Percentiles rank a stretch among this genome's conserved stretches.
These are phyloP conservation scores for Saccharomycopsis olivae DNA, from an alignment of 805 yeast genomes.

Conservation along the genomic window DNA sequence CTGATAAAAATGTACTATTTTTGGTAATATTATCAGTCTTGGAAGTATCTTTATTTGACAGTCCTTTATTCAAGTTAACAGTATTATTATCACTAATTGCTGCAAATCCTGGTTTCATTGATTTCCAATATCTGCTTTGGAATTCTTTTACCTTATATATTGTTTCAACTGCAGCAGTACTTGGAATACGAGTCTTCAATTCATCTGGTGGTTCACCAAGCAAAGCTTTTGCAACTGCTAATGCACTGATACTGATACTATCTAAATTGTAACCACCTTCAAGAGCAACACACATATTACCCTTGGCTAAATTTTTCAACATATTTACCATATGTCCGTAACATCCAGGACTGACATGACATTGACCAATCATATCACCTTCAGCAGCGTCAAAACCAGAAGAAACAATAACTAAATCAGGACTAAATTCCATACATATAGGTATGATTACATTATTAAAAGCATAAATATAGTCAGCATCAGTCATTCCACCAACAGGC, in stretches of 20 bases:
- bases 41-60: background rate
- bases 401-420: constrained; percentile 86
- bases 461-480: constrained; percentile 91
- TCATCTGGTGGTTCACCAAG: constrained; percentile 93
- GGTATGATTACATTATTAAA: constrained; percentile 83
- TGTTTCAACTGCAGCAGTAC: constrained; percentile 65
- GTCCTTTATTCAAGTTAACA: constrained; percentile 2
- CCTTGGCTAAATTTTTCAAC: constrained; percentile 79
- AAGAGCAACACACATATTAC: constrained; percentile 77
- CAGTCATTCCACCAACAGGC: constrained; percentile 86
- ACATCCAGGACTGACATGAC: constrained; percentile 91
- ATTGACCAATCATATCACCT: constrained; percentile 94
- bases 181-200: constrained; percentile 55
- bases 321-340: constrained; percentile 94
- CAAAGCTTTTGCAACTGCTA: constrained; percentile 83
- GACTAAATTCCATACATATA: constrained; percentile 76
- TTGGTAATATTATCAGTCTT: constrained; percentile 25
- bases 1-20: constrained; percentile 48
- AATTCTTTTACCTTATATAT: constrained; percentile 69
- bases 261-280: constrained; percentile 97
- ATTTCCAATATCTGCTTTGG: constrained; percentile 84
- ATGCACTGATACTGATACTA: constrained; percentile 80
- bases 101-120: constrained; percentile 57
- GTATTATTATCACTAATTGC: constrained; percentile 20
- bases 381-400: constrained; percentile 99